Percentiles rank a stretch among this genome's conserved stretches.
These are phyloP conservation scores for Penicillium mononematosum DNA, from an alignment of 495 filamentous ascomycete species.

Conservation along the genomic window DNA sequence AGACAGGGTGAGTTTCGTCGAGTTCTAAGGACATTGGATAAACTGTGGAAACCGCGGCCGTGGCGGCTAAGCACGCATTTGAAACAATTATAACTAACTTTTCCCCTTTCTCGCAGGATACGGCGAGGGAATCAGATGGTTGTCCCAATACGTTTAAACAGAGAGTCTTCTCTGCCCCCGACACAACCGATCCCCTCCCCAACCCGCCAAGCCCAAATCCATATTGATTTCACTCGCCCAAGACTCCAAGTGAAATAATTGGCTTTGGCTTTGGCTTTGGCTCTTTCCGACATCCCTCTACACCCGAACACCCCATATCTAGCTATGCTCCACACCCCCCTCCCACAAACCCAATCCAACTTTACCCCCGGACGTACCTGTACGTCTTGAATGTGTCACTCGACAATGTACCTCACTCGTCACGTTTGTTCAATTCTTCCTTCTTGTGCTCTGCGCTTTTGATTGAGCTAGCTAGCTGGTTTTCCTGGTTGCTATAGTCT, in stretches of 20 bases:
- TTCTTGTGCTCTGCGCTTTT: constrained; percentile 6
- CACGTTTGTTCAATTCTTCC: constrained; percentile 3
- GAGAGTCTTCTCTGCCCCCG: background rate
- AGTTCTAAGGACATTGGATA: too few relatives aligned
- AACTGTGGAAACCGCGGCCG: background rate
- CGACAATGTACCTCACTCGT: constrained; percentile 6
- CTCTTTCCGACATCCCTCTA: background rate
- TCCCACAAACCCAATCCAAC: background rate
- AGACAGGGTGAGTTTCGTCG: constrained; percentile 67
- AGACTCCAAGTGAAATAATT: background rate
- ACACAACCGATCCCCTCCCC: background rate
- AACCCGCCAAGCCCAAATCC: background rate
- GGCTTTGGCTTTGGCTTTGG: background rate
- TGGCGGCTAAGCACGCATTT: background rate
- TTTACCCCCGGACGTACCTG: background rate
- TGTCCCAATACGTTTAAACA: constrained; percentile 54
- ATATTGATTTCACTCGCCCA: background rate
- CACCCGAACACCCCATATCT: background rate
- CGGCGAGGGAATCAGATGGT: constrained; percentile 55
- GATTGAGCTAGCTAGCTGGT: constrained; percentile 9
- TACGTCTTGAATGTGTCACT: constrained; percentile 15
- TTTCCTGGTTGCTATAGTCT: constrained; percentile 9
- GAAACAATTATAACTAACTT: constrained; percentile 5
- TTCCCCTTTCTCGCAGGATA: constrained; percentile 38
- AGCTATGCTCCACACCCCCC: background rate